These are phyloP conservation scores for Chytriomyces sp. DNA, from an alignment of 192 early-diverging fungal species.

Conservation along the genomic window DNA sequence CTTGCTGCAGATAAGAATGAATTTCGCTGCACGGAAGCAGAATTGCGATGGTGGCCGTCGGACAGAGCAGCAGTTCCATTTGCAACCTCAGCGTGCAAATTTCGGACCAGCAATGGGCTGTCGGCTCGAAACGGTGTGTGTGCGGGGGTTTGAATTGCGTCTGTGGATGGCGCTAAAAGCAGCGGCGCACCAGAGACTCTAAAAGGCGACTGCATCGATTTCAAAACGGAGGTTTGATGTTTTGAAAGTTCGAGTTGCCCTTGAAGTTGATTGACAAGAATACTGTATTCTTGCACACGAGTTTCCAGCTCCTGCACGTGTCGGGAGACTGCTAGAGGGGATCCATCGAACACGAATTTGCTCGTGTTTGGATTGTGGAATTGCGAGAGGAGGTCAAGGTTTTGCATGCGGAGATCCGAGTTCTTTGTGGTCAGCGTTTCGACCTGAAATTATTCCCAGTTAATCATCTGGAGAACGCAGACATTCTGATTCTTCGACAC, in stretches of 20 bases:
- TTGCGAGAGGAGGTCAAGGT: slow-evolving; percentile 10
- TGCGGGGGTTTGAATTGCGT: not conserved
- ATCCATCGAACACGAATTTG: not conserved
- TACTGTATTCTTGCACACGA: slow-evolving; percentile 10
- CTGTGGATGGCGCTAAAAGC: not conserved
- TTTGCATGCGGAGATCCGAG: slow-evolving; percentile 14
- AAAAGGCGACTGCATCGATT: too few relatives aligned
- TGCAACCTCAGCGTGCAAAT: too few relatives aligned
- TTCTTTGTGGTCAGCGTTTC: slow-evolving; percentile 1
- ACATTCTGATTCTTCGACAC: not conserved
- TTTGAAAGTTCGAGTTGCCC: not conserved
- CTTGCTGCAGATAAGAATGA: not conserved
- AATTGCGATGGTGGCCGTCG: not conserved
- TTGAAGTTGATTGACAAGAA: slow-evolving; percentile 16
- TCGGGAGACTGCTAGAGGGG: not conserved
- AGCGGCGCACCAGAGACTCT: not conserved
- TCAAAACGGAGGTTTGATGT: not conserved
- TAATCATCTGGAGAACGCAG: not conserved
- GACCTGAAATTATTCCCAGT: slow-evolving; percentile 4
- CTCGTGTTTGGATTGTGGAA: not conserved
- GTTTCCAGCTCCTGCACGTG: not conserved
- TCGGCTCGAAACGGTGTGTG: not conserved
- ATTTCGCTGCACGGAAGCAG: not conserved
- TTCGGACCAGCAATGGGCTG: not conserved
- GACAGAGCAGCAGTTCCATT: not conserved